Base-by-base conservation (phyloP, 2,329 filamentous ascomycete genomes). In the Cladosporium velox region DNA sequence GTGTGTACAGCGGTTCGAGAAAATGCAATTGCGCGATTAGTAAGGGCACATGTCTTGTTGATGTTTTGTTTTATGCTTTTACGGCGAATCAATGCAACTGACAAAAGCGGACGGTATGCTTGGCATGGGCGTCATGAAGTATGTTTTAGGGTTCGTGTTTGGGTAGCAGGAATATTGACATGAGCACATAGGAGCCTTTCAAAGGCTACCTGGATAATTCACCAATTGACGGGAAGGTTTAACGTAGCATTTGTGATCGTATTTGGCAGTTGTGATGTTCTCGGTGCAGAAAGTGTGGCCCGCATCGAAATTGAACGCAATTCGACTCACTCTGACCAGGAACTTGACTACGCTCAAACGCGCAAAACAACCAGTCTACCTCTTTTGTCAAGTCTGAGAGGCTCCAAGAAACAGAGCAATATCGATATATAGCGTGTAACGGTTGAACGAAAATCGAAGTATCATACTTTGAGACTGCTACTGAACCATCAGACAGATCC, bases 31-130 rank as follows among this genome's bases (percentile, higher is more conserved):
- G 30, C 28, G n/a, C 18, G 8, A 32, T 58, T 58, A 58, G 12
- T 35, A 34, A 41, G 6, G 30, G 8, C 8, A 34, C 52, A 55
- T 34, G 52, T 32, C 18, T 21, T 55, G 26, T 32, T 10, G 41
- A 47, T 47, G 41, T 47, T 47, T 47, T 2, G n/a, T 47, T 47
- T 24, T 21, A n/a, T 21, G n/a, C n/a, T 47, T 47, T 24, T 12
- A n/a, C 41, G n/a, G 52, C 51, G 28, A 21, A n/a, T 28, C 15
- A 32, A 54, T 54, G 15, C 15, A 54, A 55, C 52, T 55, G 18
- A 30, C 52, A 34, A 32, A 55, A 55, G 52, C 52, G 52, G 41
- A 47, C n/a, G 41, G 52, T 55, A 55, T 55, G 52, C 52, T 55
- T 55, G 52, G 52, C 51, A 54, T 12, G 51, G 51, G 51, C 52